phyloP scores from a whole-genome alignment of 306 rosid genomes.

The Cucurbita pepo region DNA sequence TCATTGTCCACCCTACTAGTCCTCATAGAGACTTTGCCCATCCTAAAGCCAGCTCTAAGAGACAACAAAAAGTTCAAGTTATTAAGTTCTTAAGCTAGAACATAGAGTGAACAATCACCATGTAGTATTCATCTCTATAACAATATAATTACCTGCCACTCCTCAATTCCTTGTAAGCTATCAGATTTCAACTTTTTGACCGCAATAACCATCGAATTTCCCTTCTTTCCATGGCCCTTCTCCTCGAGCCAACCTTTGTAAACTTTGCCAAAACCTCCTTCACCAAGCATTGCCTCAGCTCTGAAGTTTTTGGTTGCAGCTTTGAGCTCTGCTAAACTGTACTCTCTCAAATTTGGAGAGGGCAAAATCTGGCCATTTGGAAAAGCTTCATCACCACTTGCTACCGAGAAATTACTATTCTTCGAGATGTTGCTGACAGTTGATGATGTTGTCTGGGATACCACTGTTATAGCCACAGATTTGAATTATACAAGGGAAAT shows the following conservation, averaged over 20 bases:
- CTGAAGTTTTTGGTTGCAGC: conserved; percentile 69
- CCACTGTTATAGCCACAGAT: conserved; percentile 15
- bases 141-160: conserved; percentile 64
- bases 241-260: conserved; percentile 91
- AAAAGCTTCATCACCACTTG: conserved; percentile 28
- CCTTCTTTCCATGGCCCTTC: conserved; percentile 29
- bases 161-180: conserved; percentile 77
- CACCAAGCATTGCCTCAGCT: conserved; percentile 69
- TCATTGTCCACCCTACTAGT: neutral
- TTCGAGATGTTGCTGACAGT: conserved; percentile 31
- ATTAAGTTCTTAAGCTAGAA: neutral
- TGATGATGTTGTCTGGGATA: conserved; percentile 37
- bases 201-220: conserved; percentile 48
- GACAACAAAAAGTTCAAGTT: neutral
- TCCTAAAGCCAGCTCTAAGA: neutral
- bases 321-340: conserved; percentile 55
- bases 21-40: neutral
- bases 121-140: neutral
- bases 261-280: conserved; percentile 92
- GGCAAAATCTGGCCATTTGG: conserved; percentile 63
- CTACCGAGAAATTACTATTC: conserved; percentile 47
- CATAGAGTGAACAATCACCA: neutral
- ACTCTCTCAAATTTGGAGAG: conserved; percentile 47
- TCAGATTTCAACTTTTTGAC: conserved; percentile 84
- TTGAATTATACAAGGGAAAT: neutral